Evolutionary conservation across 208 protist genomes (phyloP).

Genomic region (Vickermania spadyakhi): DNA sequence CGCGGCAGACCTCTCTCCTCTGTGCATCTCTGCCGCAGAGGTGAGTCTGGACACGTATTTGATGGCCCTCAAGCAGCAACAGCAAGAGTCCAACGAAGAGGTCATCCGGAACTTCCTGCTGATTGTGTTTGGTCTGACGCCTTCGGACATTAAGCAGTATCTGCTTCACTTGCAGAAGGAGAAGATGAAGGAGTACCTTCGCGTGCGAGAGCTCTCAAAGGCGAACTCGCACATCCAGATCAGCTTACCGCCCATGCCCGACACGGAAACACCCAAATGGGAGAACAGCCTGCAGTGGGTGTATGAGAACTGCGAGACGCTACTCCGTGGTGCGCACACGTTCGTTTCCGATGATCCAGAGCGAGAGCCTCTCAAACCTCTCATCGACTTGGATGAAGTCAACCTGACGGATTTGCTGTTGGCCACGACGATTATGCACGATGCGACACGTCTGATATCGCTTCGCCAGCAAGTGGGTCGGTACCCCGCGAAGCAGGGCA

Average conservation of each 20-base stretch:
- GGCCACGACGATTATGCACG: constrained; percentile 44
- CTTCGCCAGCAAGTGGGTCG: background rate
- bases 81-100: constrained; percentile 18
- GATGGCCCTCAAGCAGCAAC: constrained; percentile 18
- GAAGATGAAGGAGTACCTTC: constrained; percentile 2
- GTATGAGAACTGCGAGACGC: constrained; percentile 17
- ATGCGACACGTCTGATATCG: constrained; percentile 24
- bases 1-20: constrained; percentile 48
- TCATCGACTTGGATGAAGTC: constrained; percentile 15
- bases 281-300: constrained; percentile 28
- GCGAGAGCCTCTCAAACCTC: background rate
- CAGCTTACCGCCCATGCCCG: background rate
- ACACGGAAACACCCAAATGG: constrained; percentile 9
- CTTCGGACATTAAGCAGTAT: constrained; percentile 12
- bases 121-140: constrained; percentile 34
- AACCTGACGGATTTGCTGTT: constrained; percentile 34
- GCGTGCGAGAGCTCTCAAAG: background rate
- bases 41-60: constrained; percentile 21
- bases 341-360: background rate
- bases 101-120: constrained; percentile 30
- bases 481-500: background rate
- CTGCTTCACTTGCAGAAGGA: constrained; percentile 6
- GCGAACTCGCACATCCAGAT: background rate
- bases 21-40: constrained; percentile 16
- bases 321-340: constrained; percentile 5